Evolutionary conservation across 805 yeast species (phyloP).

Genomic region (Candida koratica): DNA sequence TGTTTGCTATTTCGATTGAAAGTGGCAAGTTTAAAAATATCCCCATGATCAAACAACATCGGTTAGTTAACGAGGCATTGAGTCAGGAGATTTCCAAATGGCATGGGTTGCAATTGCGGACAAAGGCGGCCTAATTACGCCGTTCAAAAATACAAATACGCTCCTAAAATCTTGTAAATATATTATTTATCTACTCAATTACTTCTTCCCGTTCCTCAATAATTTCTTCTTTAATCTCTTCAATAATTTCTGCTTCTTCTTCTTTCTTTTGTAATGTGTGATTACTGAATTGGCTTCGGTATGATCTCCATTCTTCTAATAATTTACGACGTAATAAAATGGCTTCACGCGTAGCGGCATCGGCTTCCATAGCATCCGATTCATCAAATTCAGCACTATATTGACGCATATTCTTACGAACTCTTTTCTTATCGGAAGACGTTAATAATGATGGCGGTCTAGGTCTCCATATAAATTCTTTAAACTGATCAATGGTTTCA

Average conservation of each 20-base stretch:
- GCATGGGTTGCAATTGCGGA: conserved; percentile 91
- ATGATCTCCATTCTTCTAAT: conserved; percentile 80
- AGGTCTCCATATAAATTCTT: conserved; percentile 94
- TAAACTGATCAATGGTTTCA: conserved; percentile 77
- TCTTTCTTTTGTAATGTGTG: conserved; percentile 41
- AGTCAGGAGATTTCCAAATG: conserved; percentile 84
- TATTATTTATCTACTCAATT: conserved; percentile 38
- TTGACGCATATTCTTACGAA: conserved; percentile 83
- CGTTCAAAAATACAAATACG: too few relatives aligned
- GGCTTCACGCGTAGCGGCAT: conserved; percentile 84
- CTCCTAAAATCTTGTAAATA: conserved; percentile 1
- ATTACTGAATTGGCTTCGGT: conserved; percentile 51
- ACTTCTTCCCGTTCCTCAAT: conserved; percentile 70
- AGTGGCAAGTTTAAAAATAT: conserved; percentile 74
- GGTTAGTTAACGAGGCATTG: conserved; percentile 76
- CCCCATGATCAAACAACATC: conserved; percentile 85
- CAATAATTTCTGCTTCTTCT: conserved; percentile 52
- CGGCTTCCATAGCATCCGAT: conserved; percentile 92
- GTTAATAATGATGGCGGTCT: conserved; percentile 79
- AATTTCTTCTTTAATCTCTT: conserved; percentile 75
- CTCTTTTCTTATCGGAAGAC: conserved; percentile 80
- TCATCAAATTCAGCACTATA: conserved; percentile 93
- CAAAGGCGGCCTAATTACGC: conserved; percentile 51
- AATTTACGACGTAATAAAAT: conserved; percentile 78
- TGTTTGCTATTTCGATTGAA: conserved; percentile 84